Base-by-base conservation (phyloP, 768 basidiomycete species). In the Ephemerocybe angulata region DNA sequence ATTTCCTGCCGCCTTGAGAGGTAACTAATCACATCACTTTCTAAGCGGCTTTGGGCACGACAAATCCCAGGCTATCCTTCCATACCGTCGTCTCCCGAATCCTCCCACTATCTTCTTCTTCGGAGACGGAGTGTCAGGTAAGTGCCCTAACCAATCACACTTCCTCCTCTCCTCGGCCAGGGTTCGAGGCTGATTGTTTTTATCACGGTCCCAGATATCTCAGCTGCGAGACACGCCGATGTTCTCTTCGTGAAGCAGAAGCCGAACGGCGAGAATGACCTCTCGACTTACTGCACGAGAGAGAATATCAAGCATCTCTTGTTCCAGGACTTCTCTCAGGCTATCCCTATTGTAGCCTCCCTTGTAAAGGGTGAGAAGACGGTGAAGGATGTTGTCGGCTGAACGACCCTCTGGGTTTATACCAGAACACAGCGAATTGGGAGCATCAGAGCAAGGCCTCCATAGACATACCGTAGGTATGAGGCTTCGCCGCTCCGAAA, bases 51-150 rank as follows among this genome's bases (percentile, higher is more conserved):
- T 82, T 63, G 97, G 97, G 0, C 97, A 99, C 67, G 97, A 99
- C 72, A 99, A 99, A 73, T 93, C 90, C 6, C 88, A 87, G 61
- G 93, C 96, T 2, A 98, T 98, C 62, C 74, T 95, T 30, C 95
- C 92, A 0, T 99, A 98, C 72, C 78, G 85, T n/a, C 72, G 76
- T 38, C 77, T 95, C 40, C 61, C 74, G 5, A 67, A 82, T 44
- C 83, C 86, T 4, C 96, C 97, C 2, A 85, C 81, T 1, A 75
- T 96, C 10, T 96, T 99, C 73, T 99, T 97, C 82, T 95, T 97
- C 59, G 97, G 97, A 0, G 97, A 99, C 67, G 97, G 97, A 30
- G 97, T 97, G 48, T 94, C 92, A 53, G 93, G 93, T 90, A 55
- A 38, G 81, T 72, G 27, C 17, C 19, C 30, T 48, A 28, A 17